phyloP scores from a whole-genome alignment of 306 rosid species.

The Lupinus albus region DNA sequence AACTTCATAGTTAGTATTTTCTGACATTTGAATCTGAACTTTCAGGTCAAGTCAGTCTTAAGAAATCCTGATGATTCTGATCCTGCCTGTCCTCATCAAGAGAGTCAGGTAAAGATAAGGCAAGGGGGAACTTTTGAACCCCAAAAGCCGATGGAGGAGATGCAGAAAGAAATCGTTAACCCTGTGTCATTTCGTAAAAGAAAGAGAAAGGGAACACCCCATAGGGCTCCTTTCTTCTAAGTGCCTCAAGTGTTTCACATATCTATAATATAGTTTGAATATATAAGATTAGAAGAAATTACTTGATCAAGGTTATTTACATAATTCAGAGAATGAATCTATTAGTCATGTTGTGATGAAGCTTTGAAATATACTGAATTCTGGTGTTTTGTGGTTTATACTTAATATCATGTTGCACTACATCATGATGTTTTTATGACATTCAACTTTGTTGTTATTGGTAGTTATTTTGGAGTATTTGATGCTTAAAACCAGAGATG shows the following conservation, averaged over 20 bases:
- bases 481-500: neutral
- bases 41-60: conserved; percentile 45
- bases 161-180: neutral
- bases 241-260: neutral
- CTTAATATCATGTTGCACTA: neutral
- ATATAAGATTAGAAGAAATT: neutral
- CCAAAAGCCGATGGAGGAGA: no score
- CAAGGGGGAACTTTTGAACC: no score
- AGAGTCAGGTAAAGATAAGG: neutral
- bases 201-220: no score
- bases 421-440: conserved; percentile 3
- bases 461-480: neutral
- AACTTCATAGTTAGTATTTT: conserved; percentile 18
- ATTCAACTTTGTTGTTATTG: neutral
- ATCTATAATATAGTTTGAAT: neutral
- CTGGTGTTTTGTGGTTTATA: neutral
- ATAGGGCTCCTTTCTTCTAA: conserved; percentile 44
- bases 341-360: neutral
- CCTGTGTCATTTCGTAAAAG: neutral
- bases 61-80: conserved; percentile 12
- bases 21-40: conserved; percentile 23
- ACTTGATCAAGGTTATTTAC: neutral
- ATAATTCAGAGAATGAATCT: neutral
- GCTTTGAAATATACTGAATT: neutral
- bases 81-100: conserved; percentile 38